Evolutionary conservation across 306 rosid genomes (phyloP).

Genomic region (Sindora glabra): DNA sequence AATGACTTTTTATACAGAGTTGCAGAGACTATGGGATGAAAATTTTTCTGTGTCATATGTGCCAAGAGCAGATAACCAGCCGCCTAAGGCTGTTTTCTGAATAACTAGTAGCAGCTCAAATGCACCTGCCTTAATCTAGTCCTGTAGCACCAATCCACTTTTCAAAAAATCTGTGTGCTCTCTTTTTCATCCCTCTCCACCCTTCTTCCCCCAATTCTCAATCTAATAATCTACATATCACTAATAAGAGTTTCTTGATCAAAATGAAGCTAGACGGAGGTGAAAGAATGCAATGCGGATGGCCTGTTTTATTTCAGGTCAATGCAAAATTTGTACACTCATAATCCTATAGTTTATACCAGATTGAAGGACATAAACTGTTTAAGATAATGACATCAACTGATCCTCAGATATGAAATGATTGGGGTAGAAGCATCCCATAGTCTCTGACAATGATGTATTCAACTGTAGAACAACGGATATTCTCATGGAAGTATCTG

Average conservation of each 20-base stretch:
- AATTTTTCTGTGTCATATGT: neutral
- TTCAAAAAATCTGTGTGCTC: no score
- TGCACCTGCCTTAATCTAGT: neutral
- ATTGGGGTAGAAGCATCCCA: neutral
- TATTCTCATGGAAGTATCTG: no score
- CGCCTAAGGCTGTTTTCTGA: neutral
- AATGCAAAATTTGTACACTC: neutral
- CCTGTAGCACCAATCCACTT: neutral
- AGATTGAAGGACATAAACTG: no score
- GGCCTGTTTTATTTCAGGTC: neutral
- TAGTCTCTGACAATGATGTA: neutral
- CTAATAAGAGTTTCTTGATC: neutral
- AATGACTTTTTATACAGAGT: neutral
- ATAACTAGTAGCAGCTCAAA: neutral
- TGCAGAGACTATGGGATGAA: neutral
- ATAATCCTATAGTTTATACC: no score
- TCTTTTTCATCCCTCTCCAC: no score
- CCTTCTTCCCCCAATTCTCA: neutral
- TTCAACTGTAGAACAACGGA: neutral
- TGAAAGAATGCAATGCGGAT: neutral
- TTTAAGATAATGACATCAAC: neutral
- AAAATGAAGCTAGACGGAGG: neutral
- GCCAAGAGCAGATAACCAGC: neutral
- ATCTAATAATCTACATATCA: neutral
- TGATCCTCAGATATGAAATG: neutral